A percentile compares a stretch with the other conserved stretches of the same genome.
Evolutionary conservation across 2,329 filamentous ascomycete species (phyloP).

Genomic region (Aspergillus jensenii): DNA sequence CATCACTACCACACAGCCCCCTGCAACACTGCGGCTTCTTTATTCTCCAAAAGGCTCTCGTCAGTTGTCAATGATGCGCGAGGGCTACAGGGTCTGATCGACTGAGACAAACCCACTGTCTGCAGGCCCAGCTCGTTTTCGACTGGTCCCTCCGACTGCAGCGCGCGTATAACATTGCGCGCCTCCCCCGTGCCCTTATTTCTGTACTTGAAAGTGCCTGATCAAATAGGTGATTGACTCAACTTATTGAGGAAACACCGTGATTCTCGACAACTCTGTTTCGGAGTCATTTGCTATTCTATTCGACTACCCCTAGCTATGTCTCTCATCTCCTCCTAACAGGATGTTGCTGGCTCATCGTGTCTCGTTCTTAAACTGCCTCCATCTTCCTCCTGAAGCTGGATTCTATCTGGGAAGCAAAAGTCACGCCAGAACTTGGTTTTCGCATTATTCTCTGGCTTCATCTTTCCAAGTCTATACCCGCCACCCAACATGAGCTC

Average conservation of each 20-base stretch:
- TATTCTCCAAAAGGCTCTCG: conserved; percentile 1
- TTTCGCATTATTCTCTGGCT: not conserved
- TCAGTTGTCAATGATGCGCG: not conserved
- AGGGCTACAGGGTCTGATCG: conserved; percentile 6
- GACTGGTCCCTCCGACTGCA: conserved; percentile 5
- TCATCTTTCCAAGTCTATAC: not conserved
- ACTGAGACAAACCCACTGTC: conserved; percentile 9
- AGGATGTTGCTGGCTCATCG: conserved; percentile 14
- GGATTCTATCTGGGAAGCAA: not conserved
- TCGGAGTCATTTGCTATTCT: conserved; percentile 8
- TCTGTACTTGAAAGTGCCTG: not conserved
- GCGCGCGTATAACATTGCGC: conserved; percentile 1
- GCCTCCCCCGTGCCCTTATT: not conserved
- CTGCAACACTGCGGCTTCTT: not conserved
- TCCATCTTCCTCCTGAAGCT: not conserved
- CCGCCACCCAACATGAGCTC: conserved; percentile 4
- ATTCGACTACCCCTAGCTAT: conserved; percentile 7
- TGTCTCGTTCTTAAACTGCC: conserved; percentile 4
- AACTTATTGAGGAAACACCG: conserved; percentile 3
- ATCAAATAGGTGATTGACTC: conserved; percentile 13
- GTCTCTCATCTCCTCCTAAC: conserved; percentile 5
- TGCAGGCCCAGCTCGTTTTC: not conserved
- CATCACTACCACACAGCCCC: conserved; percentile 1
- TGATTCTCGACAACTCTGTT: conserved; percentile 7
- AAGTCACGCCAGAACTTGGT: not conserved